Conservation (phyloP, 2,329 filamentous ascomycete species). For the Diaporthe amygdali region DNA sequence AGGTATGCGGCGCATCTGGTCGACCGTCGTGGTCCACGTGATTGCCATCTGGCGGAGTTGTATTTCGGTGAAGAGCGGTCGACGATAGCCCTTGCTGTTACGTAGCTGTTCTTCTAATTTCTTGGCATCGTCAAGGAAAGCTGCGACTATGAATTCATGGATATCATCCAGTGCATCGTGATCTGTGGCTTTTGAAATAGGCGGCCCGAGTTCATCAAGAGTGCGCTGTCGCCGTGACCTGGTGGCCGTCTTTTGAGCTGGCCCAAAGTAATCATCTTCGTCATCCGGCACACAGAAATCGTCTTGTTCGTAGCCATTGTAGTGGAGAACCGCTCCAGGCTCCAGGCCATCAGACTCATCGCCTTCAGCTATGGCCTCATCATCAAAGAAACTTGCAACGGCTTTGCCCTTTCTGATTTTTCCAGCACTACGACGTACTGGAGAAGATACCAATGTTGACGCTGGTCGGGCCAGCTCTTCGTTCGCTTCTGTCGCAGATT, state of each 20-base stretch:
- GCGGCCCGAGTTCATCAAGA: slow-evolving; percentile 54
- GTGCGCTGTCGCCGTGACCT: slow-evolving; percentile 41
- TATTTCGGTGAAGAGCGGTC: slow-evolving; percentile 70
- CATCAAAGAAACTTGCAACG: slow-evolving; percentile 27
- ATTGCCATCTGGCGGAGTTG: slow-evolving; percentile 78
- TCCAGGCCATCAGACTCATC: slow-evolving; percentile 43
- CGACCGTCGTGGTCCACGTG: slow-evolving; percentile 64
- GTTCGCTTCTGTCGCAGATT: slow-evolving; percentile 26
- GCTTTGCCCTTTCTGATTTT: slow-evolving; percentile 42
- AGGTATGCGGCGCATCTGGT: slow-evolving; percentile 67
- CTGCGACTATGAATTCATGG: slow-evolving; percentile 67
- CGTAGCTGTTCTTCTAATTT: slow-evolving; percentile 65
- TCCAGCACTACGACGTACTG: slow-evolving; percentile 41
- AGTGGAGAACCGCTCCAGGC: slow-evolving; percentile 36
- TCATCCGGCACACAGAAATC: slow-evolving; percentile 43
- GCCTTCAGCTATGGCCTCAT: slow-evolving; percentile 37
- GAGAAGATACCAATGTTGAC: slow-evolving; percentile 60
- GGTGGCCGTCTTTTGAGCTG: slow-evolving; percentile 38
- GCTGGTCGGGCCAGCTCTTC: slow-evolving; percentile 33
- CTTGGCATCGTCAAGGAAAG: slow-evolving; percentile 70
- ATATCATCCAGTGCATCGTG: slow-evolving; percentile 56
- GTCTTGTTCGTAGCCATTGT: slow-evolving; percentile 51
- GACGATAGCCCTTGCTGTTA: slow-evolving; percentile 60
- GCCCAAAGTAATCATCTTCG: slow-evolving; percentile 53
- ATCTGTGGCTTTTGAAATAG: slow-evolving; percentile 62